These are phyloP conservation scores for Pythium aquatile DNA, from an alignment of 352 stramenopile species.

Conservation along the genomic window DNA sequence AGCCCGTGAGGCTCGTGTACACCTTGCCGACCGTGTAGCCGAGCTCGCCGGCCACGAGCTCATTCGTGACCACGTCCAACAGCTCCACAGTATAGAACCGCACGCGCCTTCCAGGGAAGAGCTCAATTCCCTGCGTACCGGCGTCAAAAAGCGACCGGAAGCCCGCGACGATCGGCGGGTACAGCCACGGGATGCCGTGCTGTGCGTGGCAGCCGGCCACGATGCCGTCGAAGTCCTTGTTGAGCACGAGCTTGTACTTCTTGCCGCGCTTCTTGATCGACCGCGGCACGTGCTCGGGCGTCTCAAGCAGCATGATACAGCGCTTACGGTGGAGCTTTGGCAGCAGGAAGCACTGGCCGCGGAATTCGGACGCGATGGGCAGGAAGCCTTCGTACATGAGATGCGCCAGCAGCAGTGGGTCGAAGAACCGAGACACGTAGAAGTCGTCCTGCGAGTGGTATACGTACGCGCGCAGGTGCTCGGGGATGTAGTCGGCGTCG, in stretches of 20 bases:
- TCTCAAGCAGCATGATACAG: slow-evolving; percentile 76
- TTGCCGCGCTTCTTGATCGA: slow-evolving; percentile 89
- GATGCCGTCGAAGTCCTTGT: slow-evolving; percentile 87
- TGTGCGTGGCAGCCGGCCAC: slow-evolving; percentile 90
- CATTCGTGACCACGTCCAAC: slow-evolving; percentile 72
- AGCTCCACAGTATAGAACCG: slow-evolving; percentile 92
- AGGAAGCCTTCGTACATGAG: slow-evolving; percentile 95
- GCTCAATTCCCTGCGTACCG: slow-evolving; percentile 51
- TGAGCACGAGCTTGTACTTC: slow-evolving; percentile 85
- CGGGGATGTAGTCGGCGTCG: slow-evolving; percentile 86
- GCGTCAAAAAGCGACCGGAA: slow-evolving; percentile 76
- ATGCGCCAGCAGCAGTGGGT: slow-evolving; percentile 85
- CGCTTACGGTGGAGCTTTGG: slow-evolving; percentile 90
- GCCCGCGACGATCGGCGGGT: slow-evolving; percentile 82
- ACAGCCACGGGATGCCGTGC: slow-evolving; percentile 93
- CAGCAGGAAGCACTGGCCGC: slow-evolving; percentile 65
- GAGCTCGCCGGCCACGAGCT: slow-evolving; percentile 88
- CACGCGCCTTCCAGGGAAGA: slow-evolving; percentile 58
- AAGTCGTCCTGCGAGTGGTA: slow-evolving; percentile 93
- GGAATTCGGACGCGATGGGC: slow-evolving; percentile 89
- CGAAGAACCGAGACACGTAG: slow-evolving; percentile 89
- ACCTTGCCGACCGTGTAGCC: slow-evolving; percentile 92
- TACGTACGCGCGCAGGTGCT: slow-evolving; percentile 79
- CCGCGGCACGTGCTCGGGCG: slow-evolving; percentile 83
- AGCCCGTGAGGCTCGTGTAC: slow-evolving; percentile 90